Evolutionary conservation across 768 basidiomycete species (phyloP).

Genomic region (Leccinum rimulosum): DNA sequence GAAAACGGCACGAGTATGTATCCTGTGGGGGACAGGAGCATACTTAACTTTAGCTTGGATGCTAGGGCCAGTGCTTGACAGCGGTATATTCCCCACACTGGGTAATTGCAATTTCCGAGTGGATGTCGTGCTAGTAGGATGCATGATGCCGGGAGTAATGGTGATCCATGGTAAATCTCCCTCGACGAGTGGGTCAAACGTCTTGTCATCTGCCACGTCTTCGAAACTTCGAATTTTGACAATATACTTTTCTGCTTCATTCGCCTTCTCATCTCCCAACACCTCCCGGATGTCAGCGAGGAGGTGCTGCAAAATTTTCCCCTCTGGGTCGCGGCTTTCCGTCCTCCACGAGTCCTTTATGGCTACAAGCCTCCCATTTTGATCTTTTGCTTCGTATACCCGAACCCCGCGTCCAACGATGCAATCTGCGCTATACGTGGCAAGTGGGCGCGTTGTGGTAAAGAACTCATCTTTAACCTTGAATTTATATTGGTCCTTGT

Average conservation of each 20-base stretch:
- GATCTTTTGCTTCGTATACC: slow-evolving; percentile 3
- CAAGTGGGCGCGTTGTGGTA: not conserved
- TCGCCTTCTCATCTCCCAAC: not conserved
- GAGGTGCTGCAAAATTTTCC: not conserved
- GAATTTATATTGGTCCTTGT: not conserved
- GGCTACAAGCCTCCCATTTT: not conserved
- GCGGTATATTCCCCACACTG: too few relatives aligned
- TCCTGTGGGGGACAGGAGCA: not conserved
- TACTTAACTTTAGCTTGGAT: too few relatives aligned
- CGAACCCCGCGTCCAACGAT: slow-evolving; percentile 1
- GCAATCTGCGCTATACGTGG: slow-evolving; percentile 1
- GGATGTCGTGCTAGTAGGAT: too few relatives aligned
- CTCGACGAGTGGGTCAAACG: too few relatives aligned
- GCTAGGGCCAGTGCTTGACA: too few relatives aligned
- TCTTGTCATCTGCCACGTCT: not conserved
- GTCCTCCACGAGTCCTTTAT: slow-evolving; percentile 13
- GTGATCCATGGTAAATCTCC: too few relatives aligned
- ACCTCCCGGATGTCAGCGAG: not conserved
- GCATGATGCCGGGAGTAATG: too few relatives aligned
- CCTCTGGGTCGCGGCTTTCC: not conserved
- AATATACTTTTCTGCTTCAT: not conserved
- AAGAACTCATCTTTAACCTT: not conserved
- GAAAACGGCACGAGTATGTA: not conserved
- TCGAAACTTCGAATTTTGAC: not conserved
- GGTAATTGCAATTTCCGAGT: too few relatives aligned